Percentiles rank a stretch among this genome's conserved stretches.
These are phyloP conservation scores for Mucuna pruriens DNA, from an alignment of 306 rosid species.

Conservation along the genomic window DNA sequence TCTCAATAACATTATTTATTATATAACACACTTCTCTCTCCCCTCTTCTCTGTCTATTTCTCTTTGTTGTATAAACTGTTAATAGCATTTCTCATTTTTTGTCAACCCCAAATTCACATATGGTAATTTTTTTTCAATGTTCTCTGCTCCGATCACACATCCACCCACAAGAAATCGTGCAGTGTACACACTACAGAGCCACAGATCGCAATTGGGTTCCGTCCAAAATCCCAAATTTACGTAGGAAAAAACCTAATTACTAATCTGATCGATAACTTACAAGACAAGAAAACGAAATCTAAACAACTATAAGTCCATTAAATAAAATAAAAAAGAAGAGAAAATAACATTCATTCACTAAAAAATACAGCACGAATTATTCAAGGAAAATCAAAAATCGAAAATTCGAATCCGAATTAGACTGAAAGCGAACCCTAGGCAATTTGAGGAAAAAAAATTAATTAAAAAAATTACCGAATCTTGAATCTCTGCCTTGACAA, in stretches of 20 bases:
- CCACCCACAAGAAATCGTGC: neutral
- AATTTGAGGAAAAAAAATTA: neutral
- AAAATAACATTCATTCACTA: neutral
- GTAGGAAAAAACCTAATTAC: conserved; percentile 13
- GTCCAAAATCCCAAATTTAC: conserved; percentile 18
- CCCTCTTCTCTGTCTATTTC: too few relatives aligned
- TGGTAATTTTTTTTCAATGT: neutral
- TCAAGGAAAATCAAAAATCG: neutral
- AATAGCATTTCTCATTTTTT: too few relatives aligned
- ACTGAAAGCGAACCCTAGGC: neutral
- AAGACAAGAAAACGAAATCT: conserved; percentile 11
- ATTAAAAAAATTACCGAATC: conserved; percentile 66
- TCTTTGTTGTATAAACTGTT: too few relatives aligned
- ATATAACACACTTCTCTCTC: too few relatives aligned
- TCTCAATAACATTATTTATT: too few relatives aligned
- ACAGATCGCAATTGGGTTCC: conserved; percentile 23
- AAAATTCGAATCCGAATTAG: neutral
- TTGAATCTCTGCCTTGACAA: conserved; percentile 95
- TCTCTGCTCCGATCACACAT: neutral
- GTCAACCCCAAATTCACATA: conserved; percentile 12
- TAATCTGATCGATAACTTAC: conserved; percentile 24
- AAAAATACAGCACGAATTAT: neutral
- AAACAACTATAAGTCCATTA: neutral
- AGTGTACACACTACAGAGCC: neutral
- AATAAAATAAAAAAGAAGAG: neutral